Evolutionary conservation across 169 alveolate species (phyloP).

Genomic region (Plasmodium cynomolgi): DNA sequence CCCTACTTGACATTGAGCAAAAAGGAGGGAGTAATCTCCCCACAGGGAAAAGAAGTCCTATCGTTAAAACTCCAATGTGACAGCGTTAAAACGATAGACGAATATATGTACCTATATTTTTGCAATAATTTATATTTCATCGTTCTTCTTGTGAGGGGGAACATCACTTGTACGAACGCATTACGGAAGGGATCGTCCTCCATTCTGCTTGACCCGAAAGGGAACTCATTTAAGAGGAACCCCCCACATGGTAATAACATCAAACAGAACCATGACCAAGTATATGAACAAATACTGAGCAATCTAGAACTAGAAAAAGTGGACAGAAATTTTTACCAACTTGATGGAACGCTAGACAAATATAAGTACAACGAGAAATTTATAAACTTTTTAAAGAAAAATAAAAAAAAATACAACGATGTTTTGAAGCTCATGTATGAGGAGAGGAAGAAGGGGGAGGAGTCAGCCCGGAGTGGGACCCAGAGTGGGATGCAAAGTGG

Average conservation of each 20-base stretch:
- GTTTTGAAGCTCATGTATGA: conserved; percentile 53
- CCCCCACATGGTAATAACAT: background rate
- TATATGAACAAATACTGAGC: conserved; percentile 18
- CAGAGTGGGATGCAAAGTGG: background rate
- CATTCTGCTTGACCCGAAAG: background rate
- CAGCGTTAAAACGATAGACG: conserved; percentile 17
- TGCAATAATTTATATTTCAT: conserved; percentile 52
- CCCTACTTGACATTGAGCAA: conserved; percentile 34
- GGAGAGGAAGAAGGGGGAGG: background rate
- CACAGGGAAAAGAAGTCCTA: conserved; percentile 8
- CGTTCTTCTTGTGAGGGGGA: conserved; percentile 23
- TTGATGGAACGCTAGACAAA: conserved; percentile 44
- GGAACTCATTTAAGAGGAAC: background rate
- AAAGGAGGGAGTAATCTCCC: conserved; percentile 21
- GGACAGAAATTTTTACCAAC: conserved; percentile 10
- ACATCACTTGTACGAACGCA: background rate
- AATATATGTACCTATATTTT: conserved; percentile 46
- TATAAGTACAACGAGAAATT: conserved; percentile 58
- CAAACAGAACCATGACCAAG: background rate
- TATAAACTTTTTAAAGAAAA: conserved; percentile 41
- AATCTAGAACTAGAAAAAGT: conserved; percentile 27
- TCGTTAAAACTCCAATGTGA: conserved; percentile 36
- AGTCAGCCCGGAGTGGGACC: background rate
- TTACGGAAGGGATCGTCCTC: background rate
- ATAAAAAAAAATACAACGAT: conserved; percentile 58